Evolutionary conservation across 2,329 filamentous ascomycete genomes (phyloP).

Genomic region (Thermochaetoides dissita): DNA sequence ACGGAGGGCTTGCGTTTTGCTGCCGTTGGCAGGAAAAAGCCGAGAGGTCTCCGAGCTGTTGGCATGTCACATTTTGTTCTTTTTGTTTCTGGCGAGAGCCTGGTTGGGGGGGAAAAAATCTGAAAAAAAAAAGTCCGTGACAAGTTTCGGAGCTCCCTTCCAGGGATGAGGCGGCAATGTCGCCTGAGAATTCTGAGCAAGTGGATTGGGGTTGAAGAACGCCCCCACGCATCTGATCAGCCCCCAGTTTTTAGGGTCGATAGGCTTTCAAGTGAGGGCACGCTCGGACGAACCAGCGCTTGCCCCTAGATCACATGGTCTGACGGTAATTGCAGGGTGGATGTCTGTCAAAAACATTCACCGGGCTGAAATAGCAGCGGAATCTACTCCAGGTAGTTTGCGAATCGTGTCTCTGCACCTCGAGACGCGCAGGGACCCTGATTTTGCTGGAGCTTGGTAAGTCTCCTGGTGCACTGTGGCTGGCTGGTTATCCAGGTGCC

Average conservation of each 20-base stretch:
- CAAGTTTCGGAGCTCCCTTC: no score
- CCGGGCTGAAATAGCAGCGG: not conserved
- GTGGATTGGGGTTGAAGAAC: not conserved
- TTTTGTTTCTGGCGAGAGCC: no score
- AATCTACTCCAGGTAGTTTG: not conserved
- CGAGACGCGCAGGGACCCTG: no score
- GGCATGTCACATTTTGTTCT: no score
- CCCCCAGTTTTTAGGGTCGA: slow-evolving; percentile 4
- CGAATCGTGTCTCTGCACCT: not conserved
- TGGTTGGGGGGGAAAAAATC: no score
- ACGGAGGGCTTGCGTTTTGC: no score
- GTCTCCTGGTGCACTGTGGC: not conserved
- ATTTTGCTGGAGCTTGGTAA: no score
- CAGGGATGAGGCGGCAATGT: no score
- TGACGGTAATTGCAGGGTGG: slow-evolving; percentile 3
- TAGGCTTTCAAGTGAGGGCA: slow-evolving; percentile 1
- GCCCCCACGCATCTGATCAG: slow-evolving; percentile 3
- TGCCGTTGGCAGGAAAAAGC: no score
- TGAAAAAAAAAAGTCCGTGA: no score
- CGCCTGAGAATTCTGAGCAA: no score
- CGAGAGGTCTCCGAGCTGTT: no score
- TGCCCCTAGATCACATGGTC: slow-evolving; percentile 13
- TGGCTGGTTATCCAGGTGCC: not conserved
- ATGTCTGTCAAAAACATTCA: not conserved
- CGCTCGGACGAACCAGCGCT: slow-evolving; percentile 5